A percentile compares a stretch with the other conserved stretches of the same genome.
These are phyloP conservation scores for Paraphysoderma sedebokerense DNA, from an alignment of 371 early-diverging fungal species.

Conservation along the genomic window DNA sequence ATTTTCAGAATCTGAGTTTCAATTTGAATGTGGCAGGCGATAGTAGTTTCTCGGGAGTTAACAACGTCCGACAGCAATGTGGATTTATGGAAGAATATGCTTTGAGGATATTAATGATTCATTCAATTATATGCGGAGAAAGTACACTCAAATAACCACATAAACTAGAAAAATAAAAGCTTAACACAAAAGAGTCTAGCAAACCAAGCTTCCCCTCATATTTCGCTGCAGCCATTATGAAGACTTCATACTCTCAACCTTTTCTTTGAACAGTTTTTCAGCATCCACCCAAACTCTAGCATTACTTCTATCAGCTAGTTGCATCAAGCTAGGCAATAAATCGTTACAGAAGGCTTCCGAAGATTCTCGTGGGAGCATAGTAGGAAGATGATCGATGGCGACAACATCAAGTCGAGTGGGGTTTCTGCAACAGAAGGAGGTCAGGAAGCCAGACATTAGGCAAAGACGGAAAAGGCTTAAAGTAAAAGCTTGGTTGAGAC, in stretches of 20 bases:
- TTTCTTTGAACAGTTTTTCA: constrained; percentile 59
- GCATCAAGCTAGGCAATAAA: constrained; percentile 63
- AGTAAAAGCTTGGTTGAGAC: constrained; percentile 1
- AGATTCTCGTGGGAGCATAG: constrained; percentile 81
- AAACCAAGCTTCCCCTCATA: no score
- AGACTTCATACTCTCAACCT: constrained; percentile 33
- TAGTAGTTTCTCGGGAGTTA: no score
- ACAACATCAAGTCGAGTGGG: constrained; percentile 62
- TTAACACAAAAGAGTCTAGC: no score
- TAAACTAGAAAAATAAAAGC: no score
- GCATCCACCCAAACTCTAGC: constrained; percentile 76
- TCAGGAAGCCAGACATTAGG: not conserved
- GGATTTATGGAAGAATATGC: no score
- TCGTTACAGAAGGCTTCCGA: constrained; percentile 71
- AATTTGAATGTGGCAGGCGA: no score
- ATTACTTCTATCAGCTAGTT: constrained; percentile 34
- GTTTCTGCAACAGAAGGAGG: constrained; percentile 15
- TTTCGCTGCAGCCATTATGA: no score
- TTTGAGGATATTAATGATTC: no score
- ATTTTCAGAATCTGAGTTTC: no score
- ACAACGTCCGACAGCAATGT: no score
- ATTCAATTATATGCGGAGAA: no score
- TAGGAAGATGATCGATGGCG: constrained; percentile 92
- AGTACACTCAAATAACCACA: no score
- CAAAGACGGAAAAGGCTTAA: not conserved